Conservation (phyloP, 352 stramenopile species). For the Halophytophthora batemanensis region DNA sequence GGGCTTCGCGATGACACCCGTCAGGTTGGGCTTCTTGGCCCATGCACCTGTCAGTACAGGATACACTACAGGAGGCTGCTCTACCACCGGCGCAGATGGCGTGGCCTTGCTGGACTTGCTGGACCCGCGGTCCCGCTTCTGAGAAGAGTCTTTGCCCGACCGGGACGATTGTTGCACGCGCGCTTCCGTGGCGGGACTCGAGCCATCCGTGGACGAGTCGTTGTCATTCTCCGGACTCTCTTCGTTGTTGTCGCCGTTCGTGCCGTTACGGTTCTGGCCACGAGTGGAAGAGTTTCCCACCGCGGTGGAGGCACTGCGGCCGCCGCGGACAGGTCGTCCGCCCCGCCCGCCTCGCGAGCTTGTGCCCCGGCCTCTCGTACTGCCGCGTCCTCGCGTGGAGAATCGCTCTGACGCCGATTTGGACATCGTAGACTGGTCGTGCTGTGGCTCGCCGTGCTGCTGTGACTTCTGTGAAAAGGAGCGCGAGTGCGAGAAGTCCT, state of each 20-base stretch:
- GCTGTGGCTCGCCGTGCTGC: conserved; percentile 26
- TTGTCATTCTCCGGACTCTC: conserved; percentile 45
- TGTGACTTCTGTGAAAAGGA: conserved; percentile 43
- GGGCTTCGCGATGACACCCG: conserved; percentile 25
- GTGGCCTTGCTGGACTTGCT: conserved; percentile 37
- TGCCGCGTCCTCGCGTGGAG: conserved; percentile 33
- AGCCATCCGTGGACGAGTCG: conserved; percentile 25
- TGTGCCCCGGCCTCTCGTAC: conserved; percentile 50
- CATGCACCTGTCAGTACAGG: conserved; percentile 66
- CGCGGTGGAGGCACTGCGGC: conserved; percentile 28
- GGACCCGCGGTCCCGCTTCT: conserved; percentile 38
- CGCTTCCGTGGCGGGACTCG: conserved; percentile 18
- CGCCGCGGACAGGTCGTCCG: conserved; percentile 34
- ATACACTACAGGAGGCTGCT: conserved; percentile 43
- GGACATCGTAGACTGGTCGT: conserved; percentile 21
- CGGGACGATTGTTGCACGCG: conserved; percentile 26
- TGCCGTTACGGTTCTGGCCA: conserved; percentile 17
- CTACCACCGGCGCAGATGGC: conserved; percentile 22
- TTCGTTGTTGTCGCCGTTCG: conserved; percentile 39
- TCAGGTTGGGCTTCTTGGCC: conserved; percentile 72
- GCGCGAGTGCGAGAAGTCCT: conserved; percentile 16
- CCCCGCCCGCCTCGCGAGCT: conserved; percentile 49
- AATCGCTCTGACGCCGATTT: conserved; percentile 32
- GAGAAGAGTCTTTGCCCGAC: conserved; percentile 27
- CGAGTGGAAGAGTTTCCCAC: conserved; percentile 13